These are phyloP conservation scores for Clarireedia hainanense DNA, from an alignment of 2,329 filamentous ascomycete species.

Conservation along the genomic window DNA sequence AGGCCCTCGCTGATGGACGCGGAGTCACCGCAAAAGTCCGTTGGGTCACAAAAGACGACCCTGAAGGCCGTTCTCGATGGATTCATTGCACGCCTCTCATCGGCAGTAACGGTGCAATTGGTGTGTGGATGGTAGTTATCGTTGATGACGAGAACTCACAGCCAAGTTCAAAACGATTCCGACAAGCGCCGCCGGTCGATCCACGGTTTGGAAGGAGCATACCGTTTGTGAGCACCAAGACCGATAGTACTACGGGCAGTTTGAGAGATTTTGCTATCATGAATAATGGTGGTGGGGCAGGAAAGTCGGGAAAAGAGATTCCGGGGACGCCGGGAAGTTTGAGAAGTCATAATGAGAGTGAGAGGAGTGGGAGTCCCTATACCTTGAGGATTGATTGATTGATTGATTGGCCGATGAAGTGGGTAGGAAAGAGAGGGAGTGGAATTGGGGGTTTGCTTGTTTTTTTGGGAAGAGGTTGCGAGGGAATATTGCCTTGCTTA, in stretches of 20 bases:
- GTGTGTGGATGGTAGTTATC: slow-evolving; percentile 72
- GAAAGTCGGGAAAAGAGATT: slow-evolving; percentile 6
- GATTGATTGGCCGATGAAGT: too few species aligned
- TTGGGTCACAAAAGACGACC: slow-evolving; percentile 50
- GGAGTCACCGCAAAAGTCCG: slow-evolving; percentile 68
- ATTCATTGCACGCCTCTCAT: slow-evolving; percentile 70
- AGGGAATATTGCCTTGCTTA: too few species aligned
- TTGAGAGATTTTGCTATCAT: slow-evolving; percentile 22
- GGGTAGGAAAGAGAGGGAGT: too few species aligned
- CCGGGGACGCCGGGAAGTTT: slow-evolving; percentile 9
- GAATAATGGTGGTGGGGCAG: slow-evolving; percentile 13
- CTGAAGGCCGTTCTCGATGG: slow-evolving; percentile 57
- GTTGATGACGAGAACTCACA: slow-evolving; percentile 50
- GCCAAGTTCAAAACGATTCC: slow-evolving; percentile 15
- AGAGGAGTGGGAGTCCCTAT: slow-evolving; percentile 20
- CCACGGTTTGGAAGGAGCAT: slow-evolving; percentile 21
- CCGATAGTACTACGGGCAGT: slow-evolving; percentile 13
- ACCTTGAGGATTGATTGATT: slow-evolving; percentile 19
- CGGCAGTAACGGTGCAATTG: slow-evolving; percentile 57
- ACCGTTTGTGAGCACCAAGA: not conserved
- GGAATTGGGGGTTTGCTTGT: too few species aligned
- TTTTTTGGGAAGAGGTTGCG: too few species aligned
- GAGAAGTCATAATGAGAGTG: slow-evolving; percentile 2
- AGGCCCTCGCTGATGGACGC: slow-evolving; percentile 59
- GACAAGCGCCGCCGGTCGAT: slow-evolving; percentile 26